phyloP scores from a whole-genome alignment of 495 filamentous ascomycete species.

The Xylona heveae region DNA sequence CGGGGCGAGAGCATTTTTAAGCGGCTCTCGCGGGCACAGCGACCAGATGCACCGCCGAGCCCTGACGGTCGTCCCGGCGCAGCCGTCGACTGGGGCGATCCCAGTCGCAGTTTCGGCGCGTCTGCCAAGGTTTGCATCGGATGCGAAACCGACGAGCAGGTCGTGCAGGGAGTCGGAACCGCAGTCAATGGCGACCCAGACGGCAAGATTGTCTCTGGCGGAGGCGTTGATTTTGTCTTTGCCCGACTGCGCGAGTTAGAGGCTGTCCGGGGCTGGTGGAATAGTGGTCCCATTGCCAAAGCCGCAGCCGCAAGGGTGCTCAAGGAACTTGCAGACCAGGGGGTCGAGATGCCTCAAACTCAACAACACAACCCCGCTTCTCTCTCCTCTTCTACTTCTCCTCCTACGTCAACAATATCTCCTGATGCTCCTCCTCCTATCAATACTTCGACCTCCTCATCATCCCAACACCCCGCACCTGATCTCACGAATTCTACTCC shows the following conservation, averaged over 20 bases:
- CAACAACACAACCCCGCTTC: conserved; percentile 3
- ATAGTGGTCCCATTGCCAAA: conserved; percentile 16
- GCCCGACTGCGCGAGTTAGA: conserved; percentile 75
- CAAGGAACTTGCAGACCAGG: too few relatives aligned
- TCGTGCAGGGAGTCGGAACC: conserved; percentile 44
- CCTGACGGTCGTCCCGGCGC: conserved; percentile 46
- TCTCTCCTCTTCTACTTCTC: background rate
- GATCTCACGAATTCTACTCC: conserved; percentile 4
- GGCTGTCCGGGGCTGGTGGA: conserved; percentile 64
- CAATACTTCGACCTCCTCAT: background rate
- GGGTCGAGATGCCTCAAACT: background rate
- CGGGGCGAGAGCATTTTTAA: conserved; percentile 74
- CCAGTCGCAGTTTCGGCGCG: conserved; percentile 47
- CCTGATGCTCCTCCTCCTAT: too few relatives aligned
- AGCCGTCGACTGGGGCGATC: conserved; percentile 74
- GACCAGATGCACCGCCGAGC: conserved; percentile 21
- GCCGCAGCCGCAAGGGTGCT: background rate
- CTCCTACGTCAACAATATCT: background rate
- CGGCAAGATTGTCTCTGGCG: conserved; percentile 36
- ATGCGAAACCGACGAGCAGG: conserved; percentile 52
- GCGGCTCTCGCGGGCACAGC: conserved; percentile 39
- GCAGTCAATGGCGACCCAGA: conserved; percentile 47
- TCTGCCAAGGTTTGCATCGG: conserved; percentile 51
- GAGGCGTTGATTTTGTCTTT: conserved; percentile 76
- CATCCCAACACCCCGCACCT: conserved; percentile 1